Percentiles rank a stretch among this genome's conserved stretches.
These are phyloP conservation scores for Penicillium occitanis DNA, from an alignment of 2,329 filamentous ascomycete species.

Conservation along the genomic window DNA sequence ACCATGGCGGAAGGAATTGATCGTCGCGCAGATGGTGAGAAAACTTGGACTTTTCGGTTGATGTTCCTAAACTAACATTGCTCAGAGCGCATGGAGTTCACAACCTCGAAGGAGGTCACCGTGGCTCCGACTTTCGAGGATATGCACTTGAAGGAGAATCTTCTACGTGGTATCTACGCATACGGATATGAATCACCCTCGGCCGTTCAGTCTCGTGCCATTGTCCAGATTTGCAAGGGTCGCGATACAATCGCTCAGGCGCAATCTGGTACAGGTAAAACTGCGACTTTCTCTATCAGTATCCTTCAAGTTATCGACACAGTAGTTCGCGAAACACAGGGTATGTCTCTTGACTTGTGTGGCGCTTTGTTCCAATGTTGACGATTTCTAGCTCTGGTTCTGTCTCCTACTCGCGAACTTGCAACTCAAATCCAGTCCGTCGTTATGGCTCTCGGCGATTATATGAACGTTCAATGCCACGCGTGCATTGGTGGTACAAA, in stretches of 20 bases:
- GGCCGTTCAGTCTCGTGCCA: slow-evolving; percentile 94
- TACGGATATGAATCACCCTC: slow-evolving; percentile 99
- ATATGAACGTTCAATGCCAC: slow-evolving; percentile 99
- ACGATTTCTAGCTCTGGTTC: slow-evolving; percentile 66
- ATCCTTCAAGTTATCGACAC: slow-evolving; percentile 96
- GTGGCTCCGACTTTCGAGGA: slow-evolving; percentile 89
- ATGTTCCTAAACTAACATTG: slow-evolving; percentile 11
- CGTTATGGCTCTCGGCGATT: slow-evolving; percentile 98
- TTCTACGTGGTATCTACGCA: slow-evolving; percentile 94
- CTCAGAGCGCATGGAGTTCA: slow-evolving; percentile 90
- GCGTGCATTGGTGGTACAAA: slow-evolving; percentile 98
- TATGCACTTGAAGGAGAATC: slow-evolving; percentile 96
- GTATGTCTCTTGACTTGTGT: slow-evolving; percentile 33
- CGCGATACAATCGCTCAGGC: slow-evolving; percentile 98
- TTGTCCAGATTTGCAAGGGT: slow-evolving; percentile 98
- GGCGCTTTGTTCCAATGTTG: background rate
- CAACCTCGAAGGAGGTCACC: slow-evolving; percentile 95
- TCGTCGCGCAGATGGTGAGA: slow-evolving; percentile 72
- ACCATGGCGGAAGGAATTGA: slow-evolving; percentile 93
- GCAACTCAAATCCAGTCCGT: slow-evolving; percentile 98
- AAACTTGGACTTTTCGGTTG: background rate
- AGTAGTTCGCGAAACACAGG: slow-evolving; percentile 83
- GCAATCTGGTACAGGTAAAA: slow-evolving; percentile 96
- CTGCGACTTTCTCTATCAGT: slow-evolving; percentile 92
- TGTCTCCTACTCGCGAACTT: slow-evolving; percentile 93